These are phyloP conservation scores for Hibiscus syriacus DNA, from an alignment of 345 rosid genomes.

Conservation along the genomic window DNA sequence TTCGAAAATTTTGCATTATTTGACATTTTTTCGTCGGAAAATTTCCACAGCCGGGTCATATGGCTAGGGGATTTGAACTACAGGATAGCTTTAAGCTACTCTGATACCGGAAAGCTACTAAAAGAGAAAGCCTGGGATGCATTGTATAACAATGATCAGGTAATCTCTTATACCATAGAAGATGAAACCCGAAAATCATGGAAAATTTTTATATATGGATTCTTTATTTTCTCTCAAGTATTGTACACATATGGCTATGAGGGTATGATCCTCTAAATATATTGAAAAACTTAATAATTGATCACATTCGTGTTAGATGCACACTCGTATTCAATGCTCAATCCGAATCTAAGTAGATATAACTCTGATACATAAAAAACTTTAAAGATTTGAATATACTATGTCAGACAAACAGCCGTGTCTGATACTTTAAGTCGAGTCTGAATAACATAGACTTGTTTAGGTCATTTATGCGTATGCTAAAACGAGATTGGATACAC, in stretches of 20 bases:
- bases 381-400: too few species aligned
- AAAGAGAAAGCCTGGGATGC: slow-evolving; percentile 55
- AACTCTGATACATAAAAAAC: too few species aligned
- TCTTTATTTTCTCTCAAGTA: too few species aligned
- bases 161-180: slow-evolving; percentile 13
- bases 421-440: neutral
- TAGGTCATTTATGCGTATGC: neutral
- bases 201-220: too few species aligned
- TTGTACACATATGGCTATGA: too few species aligned
- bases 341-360: too few species aligned
- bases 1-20: neutral
- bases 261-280: neutral
- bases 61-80: slow-evolving; percentile 97
- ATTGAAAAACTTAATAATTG: too few species aligned
- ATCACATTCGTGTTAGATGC: too few species aligned
- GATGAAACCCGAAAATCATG: too few species aligned
- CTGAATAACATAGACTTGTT: neutral
- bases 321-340: neutral
- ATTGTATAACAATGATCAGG: slow-evolving; percentile 86
- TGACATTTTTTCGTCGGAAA: slow-evolving; percentile 3
- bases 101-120: slow-evolving; percentile 56
- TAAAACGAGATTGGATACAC: slow-evolving; percentile 8
- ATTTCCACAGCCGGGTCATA: slow-evolving; percentile 51
- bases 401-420: neutral
- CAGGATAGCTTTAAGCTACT: slow-evolving; percentile 78